A percentile compares a stretch with the other conserved stretches of the same genome.
phyloP scores from a whole-genome alignment of 208 protist species.

The Borovskyia barvae region DNA sequence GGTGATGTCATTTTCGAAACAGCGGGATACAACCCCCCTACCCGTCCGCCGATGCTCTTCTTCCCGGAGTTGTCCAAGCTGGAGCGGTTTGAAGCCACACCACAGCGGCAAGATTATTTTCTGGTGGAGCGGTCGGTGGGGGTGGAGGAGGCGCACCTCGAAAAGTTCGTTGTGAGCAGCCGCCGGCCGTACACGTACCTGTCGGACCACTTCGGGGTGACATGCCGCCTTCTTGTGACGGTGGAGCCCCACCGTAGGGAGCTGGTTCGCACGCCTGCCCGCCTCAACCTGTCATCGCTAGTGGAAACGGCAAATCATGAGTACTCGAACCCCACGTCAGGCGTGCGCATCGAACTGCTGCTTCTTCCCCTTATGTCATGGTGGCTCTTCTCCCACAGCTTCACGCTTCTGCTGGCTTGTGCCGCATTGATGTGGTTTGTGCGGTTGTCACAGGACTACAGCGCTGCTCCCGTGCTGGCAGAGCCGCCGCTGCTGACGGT shows the following conservation, averaged over 20 bases:
- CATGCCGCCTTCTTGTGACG: conserved; percentile 29
- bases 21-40: conserved; percentile 54
- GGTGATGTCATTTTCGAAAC: conserved; percentile 66
- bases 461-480: conserved; percentile 32
- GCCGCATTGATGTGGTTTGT: conserved; percentile 28
- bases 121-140: conserved; percentile 50
- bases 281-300: conserved; percentile 43
- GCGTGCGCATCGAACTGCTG: conserved; percentile 42
- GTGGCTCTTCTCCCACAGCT: conserved; percentile 43
- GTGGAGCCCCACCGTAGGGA: not conserved
- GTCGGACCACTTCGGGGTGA: conserved; percentile 87
- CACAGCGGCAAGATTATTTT: conserved; percentile 89
- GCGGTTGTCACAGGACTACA: conserved; percentile 38
- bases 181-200: conserved; percentile 84
- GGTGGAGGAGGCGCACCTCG: conserved; percentile 35
- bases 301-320: conserved; percentile 69
- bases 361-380: conserved; percentile 29
- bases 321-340: conserved; percentile 63
- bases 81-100: conserved; percentile 42
- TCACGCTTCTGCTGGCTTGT: conserved; percentile 31
- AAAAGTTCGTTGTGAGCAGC: conserved; percentile 82
- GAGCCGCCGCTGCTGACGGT: conserved; percentile 41
- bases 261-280: conserved; percentile 13
- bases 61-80: conserved; percentile 86
- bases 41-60: conserved; percentile 73